A percentile compares a stretch with the other conserved stretches of the same genome.
These are phyloP conservation scores for Collariella sp. DNA, from an alignment of 495 filamentous ascomycete species.

Conservation along the genomic window DNA sequence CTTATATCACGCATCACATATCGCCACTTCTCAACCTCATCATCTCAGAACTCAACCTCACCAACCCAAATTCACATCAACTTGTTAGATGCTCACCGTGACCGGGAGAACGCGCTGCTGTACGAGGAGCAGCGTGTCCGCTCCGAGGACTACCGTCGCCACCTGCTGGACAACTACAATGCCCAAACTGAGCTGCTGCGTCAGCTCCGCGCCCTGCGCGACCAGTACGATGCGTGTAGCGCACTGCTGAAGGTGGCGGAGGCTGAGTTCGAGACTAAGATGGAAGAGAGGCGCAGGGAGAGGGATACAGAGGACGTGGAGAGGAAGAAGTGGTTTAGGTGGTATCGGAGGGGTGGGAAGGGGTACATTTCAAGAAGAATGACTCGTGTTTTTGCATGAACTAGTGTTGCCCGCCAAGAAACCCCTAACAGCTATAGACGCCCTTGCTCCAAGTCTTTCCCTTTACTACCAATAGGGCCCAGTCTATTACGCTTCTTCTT, in stretches of 20 bases:
- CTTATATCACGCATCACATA: no score
- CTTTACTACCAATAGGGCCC: no score
- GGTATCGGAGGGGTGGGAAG: neutral
- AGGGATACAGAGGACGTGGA: constrained; percentile 9
- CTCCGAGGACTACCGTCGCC: neutral
- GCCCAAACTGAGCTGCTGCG: constrained; percentile 6
- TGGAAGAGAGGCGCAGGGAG: neutral
- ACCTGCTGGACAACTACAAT: constrained; percentile 4
- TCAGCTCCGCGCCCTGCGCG: neutral
- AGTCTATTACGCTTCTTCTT: no score
- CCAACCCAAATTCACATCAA: no score
- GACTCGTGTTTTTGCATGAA: no score
- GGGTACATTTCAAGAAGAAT: no score
- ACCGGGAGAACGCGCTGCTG: constrained; percentile 12
- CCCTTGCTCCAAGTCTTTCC: no score
- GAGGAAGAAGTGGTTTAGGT: neutral
- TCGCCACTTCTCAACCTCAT: no score
- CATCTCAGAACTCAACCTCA: no score
- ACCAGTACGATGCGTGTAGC: neutral
- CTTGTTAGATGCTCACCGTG: constrained; percentile 7
- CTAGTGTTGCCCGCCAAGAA: no score
- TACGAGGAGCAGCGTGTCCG: neutral
- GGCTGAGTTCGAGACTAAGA: neutral
- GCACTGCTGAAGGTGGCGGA: neutral
- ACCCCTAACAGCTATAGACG: no score